These are phyloP conservation scores for Sporormia fimetaria DNA, from an alignment of 495 filamentous ascomycete genomes.

Conservation along the genomic window DNA sequence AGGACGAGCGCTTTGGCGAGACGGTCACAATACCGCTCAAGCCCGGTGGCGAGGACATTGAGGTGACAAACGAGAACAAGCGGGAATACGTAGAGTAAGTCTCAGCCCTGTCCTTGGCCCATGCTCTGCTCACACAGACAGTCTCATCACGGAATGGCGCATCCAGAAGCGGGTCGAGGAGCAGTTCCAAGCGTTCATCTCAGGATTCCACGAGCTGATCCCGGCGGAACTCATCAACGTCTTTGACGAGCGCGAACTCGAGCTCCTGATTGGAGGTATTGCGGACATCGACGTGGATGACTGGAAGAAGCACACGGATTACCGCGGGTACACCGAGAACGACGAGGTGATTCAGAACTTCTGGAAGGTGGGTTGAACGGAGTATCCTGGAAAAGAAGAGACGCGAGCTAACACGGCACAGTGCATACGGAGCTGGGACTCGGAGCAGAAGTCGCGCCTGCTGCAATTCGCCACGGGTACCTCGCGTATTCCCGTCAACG, in stretches of 20 bases:
- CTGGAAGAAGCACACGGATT: slow-evolving; percentile 99
- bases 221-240: slow-evolving; percentile 94
- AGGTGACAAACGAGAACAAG: slow-evolving; percentile 67
- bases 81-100: slow-evolving; percentile 51
- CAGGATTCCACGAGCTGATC: slow-evolving; percentile 95
- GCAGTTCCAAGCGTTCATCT: slow-evolving; percentile 95
- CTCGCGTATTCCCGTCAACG: slow-evolving; percentile 95
- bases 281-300: slow-evolving; percentile 99
- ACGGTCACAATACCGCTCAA: slow-evolving; percentile 86
- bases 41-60: slow-evolving; percentile 77
- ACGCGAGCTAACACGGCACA: slow-evolving; percentile 28
- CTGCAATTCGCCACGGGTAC: slow-evolving; percentile 97
- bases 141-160: slow-evolving; percentile 94
- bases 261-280: slow-evolving; percentile 95
- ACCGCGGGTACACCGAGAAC: slow-evolving; percentile 95
- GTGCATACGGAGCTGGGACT: slow-evolving; percentile 86
- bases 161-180: slow-evolving; percentile 97
- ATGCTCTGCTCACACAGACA: slow-evolving; percentile 27
- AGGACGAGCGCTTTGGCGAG: slow-evolving; percentile 95
- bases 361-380: slow-evolving; percentile 84
- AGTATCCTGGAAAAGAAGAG: too few relatives aligned
- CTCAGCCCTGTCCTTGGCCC: background rate
- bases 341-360: slow-evolving; percentile 97
- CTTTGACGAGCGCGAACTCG: slow-evolving; percentile 94
- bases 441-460: slow-evolving; percentile 92